phyloP scores from a whole-genome alignment of 768 basidiomycete genomes.

The Termitomyces titanicus region DNA sequence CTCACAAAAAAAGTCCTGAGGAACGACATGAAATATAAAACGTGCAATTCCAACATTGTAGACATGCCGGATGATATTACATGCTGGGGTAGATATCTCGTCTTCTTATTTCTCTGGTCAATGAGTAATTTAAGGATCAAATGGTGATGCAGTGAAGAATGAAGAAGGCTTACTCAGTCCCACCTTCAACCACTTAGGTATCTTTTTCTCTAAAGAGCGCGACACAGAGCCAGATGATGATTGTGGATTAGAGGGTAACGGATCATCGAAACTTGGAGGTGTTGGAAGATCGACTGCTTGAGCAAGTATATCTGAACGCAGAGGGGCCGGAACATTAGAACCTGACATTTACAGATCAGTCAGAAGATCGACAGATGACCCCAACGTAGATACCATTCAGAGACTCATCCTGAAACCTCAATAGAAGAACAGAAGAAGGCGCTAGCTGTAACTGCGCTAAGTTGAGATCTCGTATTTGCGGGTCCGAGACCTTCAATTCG shows the following conservation, averaged over 20 bases:
- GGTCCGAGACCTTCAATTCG: slow-evolving; percentile 81
- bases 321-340: slow-evolving; percentile 56
- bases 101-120: slow-evolving; percentile 13
- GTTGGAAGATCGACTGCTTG: slow-evolving; percentile 65
- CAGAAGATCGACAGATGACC: slow-evolving; percentile 12
- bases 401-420: slow-evolving; percentile 70
- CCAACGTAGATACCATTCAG: slow-evolving; percentile 51
- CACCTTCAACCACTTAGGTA: slow-evolving; percentile 79
- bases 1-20: background rate
- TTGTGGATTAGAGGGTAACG: slow-evolving; percentile 4
- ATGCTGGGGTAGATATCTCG: background rate
- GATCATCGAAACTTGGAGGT: slow-evolving; percentile 35
- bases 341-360: slow-evolving; percentile 33
- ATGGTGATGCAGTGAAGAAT: background rate
- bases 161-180: slow-evolving; percentile 45
- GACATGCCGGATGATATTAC: background rate
- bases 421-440: slow-evolving; percentile 73
- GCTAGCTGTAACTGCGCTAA: slow-evolving; percentile 71
- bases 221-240: slow-evolving; percentile 6
- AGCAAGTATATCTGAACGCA: slow-evolving; percentile 51
- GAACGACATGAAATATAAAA: background rate
- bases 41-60: background rate
- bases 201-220: slow-evolving; percentile 43
- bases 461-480: slow-evolving; percentile 60
- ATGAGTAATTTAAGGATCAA: background rate